Evolutionary conservation across 2,329 filamentous ascomycete species (phyloP).

Genomic region (Fusarium torulosum): DNA sequence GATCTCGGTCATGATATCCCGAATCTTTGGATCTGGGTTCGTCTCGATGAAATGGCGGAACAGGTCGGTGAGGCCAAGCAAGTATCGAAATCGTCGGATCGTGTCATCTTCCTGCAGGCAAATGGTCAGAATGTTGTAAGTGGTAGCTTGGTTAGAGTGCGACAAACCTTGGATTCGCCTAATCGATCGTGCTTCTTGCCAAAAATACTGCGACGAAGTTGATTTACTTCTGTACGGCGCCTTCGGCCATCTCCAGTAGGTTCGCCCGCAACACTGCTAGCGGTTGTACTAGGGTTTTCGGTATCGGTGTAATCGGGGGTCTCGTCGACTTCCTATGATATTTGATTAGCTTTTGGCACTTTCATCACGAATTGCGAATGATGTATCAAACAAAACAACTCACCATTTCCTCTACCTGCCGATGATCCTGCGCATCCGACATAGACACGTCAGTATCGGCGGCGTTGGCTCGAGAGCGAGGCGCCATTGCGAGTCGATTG

Average conservation of each 20-base stretch:
- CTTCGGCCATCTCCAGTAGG: constrained; percentile 80
- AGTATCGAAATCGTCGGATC: constrained; percentile 91
- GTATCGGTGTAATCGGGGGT: constrained; percentile 76
- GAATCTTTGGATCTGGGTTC: constrained; percentile 94
- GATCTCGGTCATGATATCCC: constrained; percentile 93
- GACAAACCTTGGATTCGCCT: constrained; percentile 86
- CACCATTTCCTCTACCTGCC: constrained; percentile 65
- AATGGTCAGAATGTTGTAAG: constrained; percentile 9
- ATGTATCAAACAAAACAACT: constrained; percentile 25
- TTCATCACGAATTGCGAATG: background rate
- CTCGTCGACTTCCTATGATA: constrained; percentile 70
- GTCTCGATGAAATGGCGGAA: constrained; percentile 99
- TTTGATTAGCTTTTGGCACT: constrained; percentile 27
- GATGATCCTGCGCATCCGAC: constrained; percentile 67
- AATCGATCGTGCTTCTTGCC: constrained; percentile 94
- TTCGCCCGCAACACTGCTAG: constrained; percentile 89
- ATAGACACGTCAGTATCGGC: constrained; percentile 73
- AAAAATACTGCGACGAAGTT: constrained; percentile 91
- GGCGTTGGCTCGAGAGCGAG: constrained; percentile 65
- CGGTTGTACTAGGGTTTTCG: constrained; percentile 76
- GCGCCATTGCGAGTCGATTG: constrained; percentile 62
- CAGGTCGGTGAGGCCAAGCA: constrained; percentile 93
- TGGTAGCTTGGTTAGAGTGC: constrained; percentile 13
- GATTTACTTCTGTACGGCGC: constrained; percentile 86
- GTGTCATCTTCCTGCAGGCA: constrained; percentile 86